Percentiles rank a stretch among this genome's conserved stretches.
phyloP scores from a whole-genome alignment of 2,329 filamentous ascomycete genomes.

The Cladosporium sp. region DNA sequence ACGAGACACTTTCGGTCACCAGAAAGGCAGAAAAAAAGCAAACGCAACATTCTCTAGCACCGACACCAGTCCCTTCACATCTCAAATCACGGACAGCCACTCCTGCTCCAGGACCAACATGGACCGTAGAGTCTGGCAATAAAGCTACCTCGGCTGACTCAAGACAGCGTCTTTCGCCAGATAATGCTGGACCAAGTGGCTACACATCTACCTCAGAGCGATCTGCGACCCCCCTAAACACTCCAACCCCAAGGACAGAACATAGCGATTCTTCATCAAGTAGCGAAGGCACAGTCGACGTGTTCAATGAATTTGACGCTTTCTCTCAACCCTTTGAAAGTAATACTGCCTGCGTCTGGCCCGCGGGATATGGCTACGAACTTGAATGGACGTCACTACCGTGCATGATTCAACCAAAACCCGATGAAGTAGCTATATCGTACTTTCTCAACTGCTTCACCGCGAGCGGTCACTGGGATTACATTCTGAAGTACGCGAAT shows the following conservation, averaged over 20 bases:
- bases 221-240: conserved; percentile 15
- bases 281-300: conserved; percentile 25
- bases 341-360: no score
- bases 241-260: conserved; percentile 15
- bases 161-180: not conserved
- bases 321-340: not conserved
- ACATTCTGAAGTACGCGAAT: conserved; percentile 19
- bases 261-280: conserved; percentile 22
- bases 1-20: conserved; percentile 28
- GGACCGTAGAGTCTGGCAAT: no score
- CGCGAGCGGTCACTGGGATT: conserved; percentile 26
- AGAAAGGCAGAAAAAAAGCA: conserved; percentile 24
- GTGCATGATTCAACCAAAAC: not conserved
- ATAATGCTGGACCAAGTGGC: not conserved
- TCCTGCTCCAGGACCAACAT: conserved; percentile 18
- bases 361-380: no score
- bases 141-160: no score
- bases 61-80: conserved; percentile 20
- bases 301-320: conserved; percentile 19
- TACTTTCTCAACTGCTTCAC: conserved; percentile 31
- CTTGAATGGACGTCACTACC: not conserved
- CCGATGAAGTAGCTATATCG: conserved; percentile 25
- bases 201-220: no score
- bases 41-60: conserved; percentile 20
- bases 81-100: not conserved